phyloP scores from a whole-genome alignment of 192 early-diverging fungal genomes.

The Umbelopsis ramanniana region DNA sequence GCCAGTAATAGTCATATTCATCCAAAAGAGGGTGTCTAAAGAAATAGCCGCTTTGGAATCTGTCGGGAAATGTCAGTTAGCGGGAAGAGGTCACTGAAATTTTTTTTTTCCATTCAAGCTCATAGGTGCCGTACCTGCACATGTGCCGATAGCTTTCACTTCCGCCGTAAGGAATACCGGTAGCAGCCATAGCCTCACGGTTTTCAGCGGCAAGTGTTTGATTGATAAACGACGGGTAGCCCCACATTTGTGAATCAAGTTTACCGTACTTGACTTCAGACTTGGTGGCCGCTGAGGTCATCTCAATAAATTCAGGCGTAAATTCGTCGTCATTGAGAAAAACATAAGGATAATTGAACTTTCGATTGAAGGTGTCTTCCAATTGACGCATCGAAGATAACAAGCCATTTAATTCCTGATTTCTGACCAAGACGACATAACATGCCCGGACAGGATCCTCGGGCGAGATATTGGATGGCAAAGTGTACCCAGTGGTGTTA shows the following conservation, averaged over 20 bases:
- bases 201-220: constrained; percentile 56
- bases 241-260: constrained; percentile 71
- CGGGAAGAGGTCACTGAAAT: background rate
- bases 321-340: constrained; percentile 86
- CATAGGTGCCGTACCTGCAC: constrained; percentile 59
- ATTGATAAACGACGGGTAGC: constrained; percentile 79
- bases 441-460: constrained; percentile 35
- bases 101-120: background rate
- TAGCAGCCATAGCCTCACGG: constrained; percentile 56
- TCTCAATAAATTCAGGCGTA: constrained; percentile 65
- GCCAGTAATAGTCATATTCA: constrained; percentile 86
- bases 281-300: constrained; percentile 53
- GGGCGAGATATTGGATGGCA: background rate
- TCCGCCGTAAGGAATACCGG: constrained; percentile 62
- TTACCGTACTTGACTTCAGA: constrained; percentile 66
- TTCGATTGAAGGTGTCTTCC: constrained; percentile 79
- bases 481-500: background rate
- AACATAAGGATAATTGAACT: constrained; percentile 87
- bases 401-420: constrained; percentile 68
- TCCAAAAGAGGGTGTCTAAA: constrained; percentile 70
- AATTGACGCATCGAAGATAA: constrained; percentile 63
- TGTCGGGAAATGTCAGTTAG: background rate
- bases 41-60: constrained; percentile 80
- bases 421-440: constrained; percentile 68
- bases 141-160: constrained; percentile 77